These are phyloP conservation scores for Schwanniomyces pseudopolymorphus DNA, from an alignment of 805 yeast species.

Conservation along the genomic window DNA sequence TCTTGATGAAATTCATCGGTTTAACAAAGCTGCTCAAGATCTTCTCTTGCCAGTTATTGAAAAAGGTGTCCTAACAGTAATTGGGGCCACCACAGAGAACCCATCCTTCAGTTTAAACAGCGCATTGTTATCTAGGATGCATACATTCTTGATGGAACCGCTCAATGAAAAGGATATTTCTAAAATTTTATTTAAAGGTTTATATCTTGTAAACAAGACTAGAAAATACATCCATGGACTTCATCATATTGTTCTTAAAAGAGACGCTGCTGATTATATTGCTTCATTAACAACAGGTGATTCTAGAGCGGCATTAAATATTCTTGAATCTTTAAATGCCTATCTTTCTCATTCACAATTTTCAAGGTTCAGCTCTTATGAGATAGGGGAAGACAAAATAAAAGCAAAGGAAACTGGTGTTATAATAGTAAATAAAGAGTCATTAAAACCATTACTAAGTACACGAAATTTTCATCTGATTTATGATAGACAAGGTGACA, in stretches of 20 bases:
- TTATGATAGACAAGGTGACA: constrained; percentile 87
- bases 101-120: constrained; percentile 44
- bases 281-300: constrained; percentile 84
- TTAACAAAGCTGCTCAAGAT: constrained; percentile 44
- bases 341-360: constrained; percentile 39
- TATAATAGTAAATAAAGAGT: constrained; percentile 38
- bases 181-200: constrained; percentile 34
- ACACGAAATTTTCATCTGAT: constrained; percentile 50
- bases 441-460: constrained; percentile 41
- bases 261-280: constrained; percentile 63
- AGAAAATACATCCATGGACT: constrained; percentile 52
- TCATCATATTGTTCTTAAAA: constrained; percentile 51
- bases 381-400: constrained; percentile 14
- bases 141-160: constrained; percentile 45
- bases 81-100: constrained; percentile 66
- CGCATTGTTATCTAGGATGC: constrained; percentile 44
- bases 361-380: constrained; percentile 15
- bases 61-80: constrained; percentile 36
- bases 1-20: constrained; percentile 45
- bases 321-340: constrained; percentile 71
- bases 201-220: constrained; percentile 53
- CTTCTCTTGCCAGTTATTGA: constrained; percentile 42
- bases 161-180: constrained; percentile 30
- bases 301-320: constrained; percentile 77
- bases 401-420: constrained; percentile 24